Conservation (phyloP, 2,329 filamentous ascomycete genomes). For the Pseudogymnoascus sp. region DNA sequence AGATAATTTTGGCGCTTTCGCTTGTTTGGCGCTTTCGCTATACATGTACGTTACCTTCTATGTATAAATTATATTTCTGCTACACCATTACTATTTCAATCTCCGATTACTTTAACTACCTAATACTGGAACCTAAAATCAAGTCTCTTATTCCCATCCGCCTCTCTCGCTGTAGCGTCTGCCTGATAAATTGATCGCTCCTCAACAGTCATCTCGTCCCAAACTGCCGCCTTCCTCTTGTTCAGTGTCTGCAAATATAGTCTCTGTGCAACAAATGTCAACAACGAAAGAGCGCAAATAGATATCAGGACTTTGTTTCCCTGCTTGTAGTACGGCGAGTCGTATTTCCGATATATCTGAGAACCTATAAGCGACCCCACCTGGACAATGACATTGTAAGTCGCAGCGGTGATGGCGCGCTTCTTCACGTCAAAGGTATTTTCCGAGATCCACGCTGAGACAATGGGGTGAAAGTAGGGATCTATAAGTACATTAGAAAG, state of each 20-base stretch:
- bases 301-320: conserved; percentile 52
- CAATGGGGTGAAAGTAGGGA: conserved; percentile 52
- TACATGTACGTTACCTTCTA: no score
- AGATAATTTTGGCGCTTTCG: no score
- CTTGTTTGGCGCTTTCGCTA: no score
- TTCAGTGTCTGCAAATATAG: conserved; percentile 40
- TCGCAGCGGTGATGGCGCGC: conserved; percentile 40
- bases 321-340: conserved; percentile 48
- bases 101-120: conserved; percentile 3
- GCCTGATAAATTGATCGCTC: conserved; percentile 41
- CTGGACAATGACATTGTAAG: conserved; percentile 43
- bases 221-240: conserved; percentile 40
- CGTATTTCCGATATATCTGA: conserved; percentile 45
- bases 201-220: conserved; percentile 39
- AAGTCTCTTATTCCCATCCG: conserved; percentile 43
- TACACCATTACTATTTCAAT: background rate
- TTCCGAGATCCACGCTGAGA: conserved; percentile 43
- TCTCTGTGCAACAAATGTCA: conserved; percentile 43
- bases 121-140: conserved; percentile 46
- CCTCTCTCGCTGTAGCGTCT: conserved; percentile 36
- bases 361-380: conserved; percentile 34
- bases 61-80: background rate
- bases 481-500: conserved; percentile 19
- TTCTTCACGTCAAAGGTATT: conserved; percentile 45
- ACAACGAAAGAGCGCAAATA: conserved; percentile 41